These are phyloP conservation scores for Leishmania braziliensis DNA, from an alignment of 208 protist genomes.

Conservation along the genomic window DNA sequence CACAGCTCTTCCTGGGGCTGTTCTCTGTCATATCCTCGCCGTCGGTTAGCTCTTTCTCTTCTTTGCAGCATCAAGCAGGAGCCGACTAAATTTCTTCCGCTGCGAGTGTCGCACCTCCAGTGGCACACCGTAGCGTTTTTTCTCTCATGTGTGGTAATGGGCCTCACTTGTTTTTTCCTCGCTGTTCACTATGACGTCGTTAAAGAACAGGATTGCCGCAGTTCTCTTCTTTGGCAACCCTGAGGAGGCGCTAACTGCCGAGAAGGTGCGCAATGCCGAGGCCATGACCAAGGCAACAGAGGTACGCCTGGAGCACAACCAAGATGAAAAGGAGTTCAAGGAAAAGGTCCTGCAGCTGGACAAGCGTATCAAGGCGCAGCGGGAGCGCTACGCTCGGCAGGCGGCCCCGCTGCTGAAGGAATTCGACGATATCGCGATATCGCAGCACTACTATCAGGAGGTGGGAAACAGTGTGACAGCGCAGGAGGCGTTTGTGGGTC, in stretches of 20 bases:
- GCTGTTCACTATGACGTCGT: conserved; percentile 31
- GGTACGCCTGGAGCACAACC: conserved; percentile 39
- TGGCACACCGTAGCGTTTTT: neutral
- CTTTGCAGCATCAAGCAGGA: neutral
- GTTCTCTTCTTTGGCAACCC: conserved; percentile 54
- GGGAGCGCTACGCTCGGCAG: conserved; percentile 45
- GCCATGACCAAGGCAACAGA: conserved; percentile 48
- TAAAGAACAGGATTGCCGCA: conserved; percentile 35
- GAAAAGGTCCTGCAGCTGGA: conserved; percentile 41
- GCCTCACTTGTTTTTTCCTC: too few species aligned
- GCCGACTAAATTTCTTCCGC: neutral
- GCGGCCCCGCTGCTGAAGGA: conserved; percentile 70
- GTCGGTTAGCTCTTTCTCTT: neutral
- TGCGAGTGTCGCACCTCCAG: neutral
- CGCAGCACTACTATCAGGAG: conserved; percentile 86
- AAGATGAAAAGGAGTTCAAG: conserved; percentile 43
- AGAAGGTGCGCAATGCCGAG: conserved; percentile 79
- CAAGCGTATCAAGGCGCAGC: conserved; percentile 46
- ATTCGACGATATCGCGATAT: conserved; percentile 76
- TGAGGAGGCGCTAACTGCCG: conserved; percentile 57
- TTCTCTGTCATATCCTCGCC: neutral
- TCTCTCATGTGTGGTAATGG: neutral
- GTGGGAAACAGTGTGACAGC: conserved; percentile 45
- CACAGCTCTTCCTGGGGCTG: neutral
- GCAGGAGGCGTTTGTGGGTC: conserved; percentile 55